Evolutionary conservation across 2,329 filamentous ascomycete species (phyloP), one percentile per base, ranked within the genome.

Genomic region (Diaporthe nobilis): DNA sequence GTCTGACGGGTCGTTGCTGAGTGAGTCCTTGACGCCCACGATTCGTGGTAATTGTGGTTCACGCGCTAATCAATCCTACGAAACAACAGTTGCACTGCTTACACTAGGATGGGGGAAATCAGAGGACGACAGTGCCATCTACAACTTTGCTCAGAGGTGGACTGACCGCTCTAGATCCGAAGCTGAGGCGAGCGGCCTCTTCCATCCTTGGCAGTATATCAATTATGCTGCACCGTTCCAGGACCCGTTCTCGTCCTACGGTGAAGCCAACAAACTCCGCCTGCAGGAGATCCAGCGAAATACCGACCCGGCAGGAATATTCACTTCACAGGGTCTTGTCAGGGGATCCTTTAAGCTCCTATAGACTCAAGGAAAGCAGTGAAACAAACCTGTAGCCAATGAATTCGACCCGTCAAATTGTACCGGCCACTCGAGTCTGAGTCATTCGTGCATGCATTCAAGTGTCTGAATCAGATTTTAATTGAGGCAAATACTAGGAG

Each of bases 141-240:
- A 47, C 25, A 25, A 34, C 8, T 47, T 65, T 31, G 60, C 60
- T 34, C 12, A 34, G 42, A 65, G 60, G 9, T 65, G 60, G 60
- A 47, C 60, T 47, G 17, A 47, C 22, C 60, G 60, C 4, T 65
- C 60, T 15, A 47, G 17, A 17, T 65, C 42, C 2, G 60, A 65
- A 25, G 60, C 42, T 22, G 60, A 65, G 34, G 60, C 25, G 17
- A 20, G 17, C 13, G 60, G 42, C 31, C 60, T 65, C 13, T n/a
- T 65, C 25, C 60, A 65, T 47, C 60, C 60, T 47, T 65, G 60
- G 60, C 42, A 65, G 25, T 65, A 65, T 9, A 65, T 65, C n/a
- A 65, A 65, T 17, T 65, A 65, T 65, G 60, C 60, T 13, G 60
- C n/a, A 3, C 60, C 60, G 8, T 65, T 63, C 8, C 60, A 65